Base-by-base conservation (phyloP, 2,329 filamentous ascomycete genomes). In the Malbranchea zuffiana region DNA sequence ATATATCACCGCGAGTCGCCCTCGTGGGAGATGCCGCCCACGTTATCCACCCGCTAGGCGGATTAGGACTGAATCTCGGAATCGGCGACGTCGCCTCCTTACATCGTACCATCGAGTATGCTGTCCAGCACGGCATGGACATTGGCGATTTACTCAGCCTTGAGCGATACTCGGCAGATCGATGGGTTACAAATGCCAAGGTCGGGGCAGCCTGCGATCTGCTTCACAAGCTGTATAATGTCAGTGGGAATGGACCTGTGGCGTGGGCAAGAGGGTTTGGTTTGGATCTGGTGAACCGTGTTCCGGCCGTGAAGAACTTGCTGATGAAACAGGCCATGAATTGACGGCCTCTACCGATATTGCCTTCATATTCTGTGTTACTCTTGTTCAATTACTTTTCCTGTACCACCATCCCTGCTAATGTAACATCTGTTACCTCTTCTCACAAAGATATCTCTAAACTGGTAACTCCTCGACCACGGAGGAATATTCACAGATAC, bases 21-120 rank as follows among this genome's bases (percentile, higher is more conserved):
- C 73, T 98, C 1, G 76, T 98, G 23, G 90, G 90, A 43, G 90
- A 98, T 47, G 90, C 90, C 1, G 90, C 90, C 5, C 90, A 98
- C 57, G 93, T 87, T 1, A 78, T 94, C 46, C 90, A 98, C 57
- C 90, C 90, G 0, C 77, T 98, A 3, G 90, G 85, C 1, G 90
- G 90, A 1, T 90, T 96, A 60, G 90, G 90, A 1, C 69, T 98
- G 10, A 98, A 98, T 54, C 82, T 92, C 50, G 90, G 90, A 1
- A 80, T 96, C 45, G 86, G 77, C 12, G 90, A 98, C 55, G 82
- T 90, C 1, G 78, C 84, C 50, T 80, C 81, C 36, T 72, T 98
- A 0, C 76, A 78, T 5, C 71, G 70, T 44, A 78, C 78, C 1
- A 81, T 98, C 34, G 75, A 78, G 42, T 79, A 79, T 47, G 82